These are phyloP conservation scores for Penicillium vulpinum DNA, from an alignment of 2,329 filamentous ascomycete species.

Conservation along the genomic window DNA sequence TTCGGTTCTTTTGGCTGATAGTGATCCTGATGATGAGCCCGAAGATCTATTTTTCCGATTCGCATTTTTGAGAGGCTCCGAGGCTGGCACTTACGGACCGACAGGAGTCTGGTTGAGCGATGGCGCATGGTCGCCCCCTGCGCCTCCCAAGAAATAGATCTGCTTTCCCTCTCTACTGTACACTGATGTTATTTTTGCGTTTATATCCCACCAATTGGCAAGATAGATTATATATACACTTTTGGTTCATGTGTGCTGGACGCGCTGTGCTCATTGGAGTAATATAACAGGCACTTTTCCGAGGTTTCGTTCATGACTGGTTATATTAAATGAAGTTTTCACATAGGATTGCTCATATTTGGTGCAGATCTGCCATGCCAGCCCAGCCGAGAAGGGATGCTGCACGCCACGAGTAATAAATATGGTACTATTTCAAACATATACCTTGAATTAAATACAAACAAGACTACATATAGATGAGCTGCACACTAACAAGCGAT, in stretches of 20 bases:
- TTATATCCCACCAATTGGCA: not conserved
- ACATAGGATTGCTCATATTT: not conserved
- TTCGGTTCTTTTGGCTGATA: constrained; percentile 13
- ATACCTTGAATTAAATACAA: too few species aligned
- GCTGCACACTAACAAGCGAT: too few species aligned
- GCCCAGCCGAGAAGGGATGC: too few species aligned
- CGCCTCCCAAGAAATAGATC: constrained; percentile 26
- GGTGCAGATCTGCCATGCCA: too few species aligned
- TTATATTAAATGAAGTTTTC: constrained; percentile 13
- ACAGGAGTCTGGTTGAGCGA: constrained; percentile 43
- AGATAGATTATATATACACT: constrained; percentile 19
- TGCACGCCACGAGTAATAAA: too few species aligned
- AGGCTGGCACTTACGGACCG: constrained; percentile 41
- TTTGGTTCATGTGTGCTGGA: constrained; percentile 20
- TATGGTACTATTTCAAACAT: too few species aligned
- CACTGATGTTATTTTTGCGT: not conserved
- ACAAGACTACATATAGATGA: too few species aligned
- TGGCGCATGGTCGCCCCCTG: constrained; percentile 37
- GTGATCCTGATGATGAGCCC: constrained; percentile 32
- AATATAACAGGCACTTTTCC: constrained; percentile 6
- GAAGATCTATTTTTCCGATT: constrained; percentile 50
- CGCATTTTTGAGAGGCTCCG: constrained; percentile 46
- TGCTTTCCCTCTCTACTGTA: not conserved
- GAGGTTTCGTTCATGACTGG: constrained; percentile 8
- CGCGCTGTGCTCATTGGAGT: constrained; percentile 15